Conservation (phyloP, 805 yeast genomes). For the Saccharomycopsis javanensis region DNA sequence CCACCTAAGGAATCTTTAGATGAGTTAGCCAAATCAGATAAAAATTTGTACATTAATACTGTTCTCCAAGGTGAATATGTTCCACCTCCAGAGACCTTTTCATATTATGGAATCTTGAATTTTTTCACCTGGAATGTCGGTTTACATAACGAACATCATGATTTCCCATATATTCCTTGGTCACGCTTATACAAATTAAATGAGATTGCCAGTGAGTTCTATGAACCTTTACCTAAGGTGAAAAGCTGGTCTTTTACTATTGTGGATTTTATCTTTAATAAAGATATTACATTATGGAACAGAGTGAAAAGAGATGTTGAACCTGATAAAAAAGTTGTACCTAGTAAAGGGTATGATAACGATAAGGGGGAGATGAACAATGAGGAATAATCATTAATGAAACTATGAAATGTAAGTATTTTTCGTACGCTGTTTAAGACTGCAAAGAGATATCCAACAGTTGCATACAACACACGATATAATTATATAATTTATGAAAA, state of each 20-base stretch:
- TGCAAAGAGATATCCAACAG: too few relatives aligned
- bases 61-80: slow-evolving; percentile 17
- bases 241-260: slow-evolving; percentile 72
- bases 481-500: too few relatives aligned
- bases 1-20: slow-evolving; percentile 31
- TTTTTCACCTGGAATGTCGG: slow-evolving; percentile 86
- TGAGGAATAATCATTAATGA: neutral
- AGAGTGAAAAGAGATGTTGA: slow-evolving; percentile 56
- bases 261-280: slow-evolving; percentile 58
- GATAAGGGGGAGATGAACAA: slow-evolving; percentile 10
- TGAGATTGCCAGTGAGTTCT: slow-evolving; percentile 67
- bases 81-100: slow-evolving; percentile 74
- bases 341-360: neutral
- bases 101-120: slow-evolving; percentile 78
- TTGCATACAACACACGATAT: too few relatives aligned
- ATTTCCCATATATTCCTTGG: slow-evolving; percentile 93
- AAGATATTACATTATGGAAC: slow-evolving; percentile 63
- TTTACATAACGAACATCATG: slow-evolving; percentile 90
- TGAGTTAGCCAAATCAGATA: slow-evolving; percentile 12
- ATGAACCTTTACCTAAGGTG: slow-evolving; percentile 69
- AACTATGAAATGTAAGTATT: too few relatives aligned
- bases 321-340: neutral
- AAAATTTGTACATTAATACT: slow-evolving; percentile 15
- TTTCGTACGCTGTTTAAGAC: too few relatives aligned
- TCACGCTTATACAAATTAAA: slow-evolving; percentile 58